phyloP scores from a whole-genome alignment of 208 protist genomes.

The Acanthamoeba healyi region DNA sequence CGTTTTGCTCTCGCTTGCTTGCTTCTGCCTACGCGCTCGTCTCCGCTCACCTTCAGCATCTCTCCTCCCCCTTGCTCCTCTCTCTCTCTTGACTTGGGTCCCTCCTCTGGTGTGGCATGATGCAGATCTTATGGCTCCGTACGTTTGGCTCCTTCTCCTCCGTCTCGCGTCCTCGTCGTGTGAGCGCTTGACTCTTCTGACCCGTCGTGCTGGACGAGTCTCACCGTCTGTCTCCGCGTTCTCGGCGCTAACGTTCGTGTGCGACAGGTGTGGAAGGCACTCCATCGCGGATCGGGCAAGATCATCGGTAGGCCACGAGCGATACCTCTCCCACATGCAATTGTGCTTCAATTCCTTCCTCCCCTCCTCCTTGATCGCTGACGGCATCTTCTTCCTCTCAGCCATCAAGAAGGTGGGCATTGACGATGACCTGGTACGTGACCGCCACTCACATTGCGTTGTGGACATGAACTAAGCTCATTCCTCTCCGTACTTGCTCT shows the following conservation, averaged over 20 bases:
- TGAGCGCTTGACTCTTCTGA: too few species aligned
- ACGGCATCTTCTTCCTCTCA: not conserved
- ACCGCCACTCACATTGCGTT: not conserved
- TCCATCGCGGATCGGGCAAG: constrained; percentile 43
- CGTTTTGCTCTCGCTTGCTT: not conserved
- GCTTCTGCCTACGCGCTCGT: not conserved
- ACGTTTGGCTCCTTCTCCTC: not conserved
- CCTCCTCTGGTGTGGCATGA: not conserved
- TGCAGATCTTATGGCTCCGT: constrained; percentile 48
- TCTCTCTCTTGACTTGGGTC: too few species aligned
- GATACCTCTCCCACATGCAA: too few species aligned
- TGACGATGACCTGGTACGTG: constrained; percentile 10
- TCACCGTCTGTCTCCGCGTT: too few species aligned
- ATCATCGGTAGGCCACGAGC: constrained; percentile 32
- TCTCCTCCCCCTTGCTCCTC: not conserved
- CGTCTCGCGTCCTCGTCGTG: not conserved
- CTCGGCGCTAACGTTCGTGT: not conserved
- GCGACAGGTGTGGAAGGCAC: constrained; percentile 34
- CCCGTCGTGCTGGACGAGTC: too few species aligned
- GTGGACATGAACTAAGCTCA: not conserved
- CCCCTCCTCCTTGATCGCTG: not conserved
- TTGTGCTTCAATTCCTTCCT: too few species aligned
- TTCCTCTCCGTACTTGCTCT: not conserved
- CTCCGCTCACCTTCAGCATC: not conserved
- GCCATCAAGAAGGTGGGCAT: constrained; percentile 50